These are phyloP conservation scores for Somion occarium DNA, from an alignment of 1,284 basidiomycete species.

Conservation along the genomic window DNA sequence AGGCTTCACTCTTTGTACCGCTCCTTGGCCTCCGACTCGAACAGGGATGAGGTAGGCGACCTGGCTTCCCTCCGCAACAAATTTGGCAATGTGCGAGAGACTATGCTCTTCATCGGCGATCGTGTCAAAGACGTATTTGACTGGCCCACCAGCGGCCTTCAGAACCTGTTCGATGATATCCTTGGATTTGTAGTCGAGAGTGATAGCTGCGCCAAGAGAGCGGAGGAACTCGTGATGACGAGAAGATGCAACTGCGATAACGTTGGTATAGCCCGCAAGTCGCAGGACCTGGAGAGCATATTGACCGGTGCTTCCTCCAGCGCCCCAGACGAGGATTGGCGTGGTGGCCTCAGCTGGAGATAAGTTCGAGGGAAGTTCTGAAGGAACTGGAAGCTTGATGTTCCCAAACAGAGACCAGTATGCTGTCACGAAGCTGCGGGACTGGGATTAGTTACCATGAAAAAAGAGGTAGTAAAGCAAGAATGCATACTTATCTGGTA, in stretches of 20 bases:
- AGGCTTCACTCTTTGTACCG: neutral
- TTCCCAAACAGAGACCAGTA: slow-evolving; percentile 42
- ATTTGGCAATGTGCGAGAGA: slow-evolving; percentile 30
- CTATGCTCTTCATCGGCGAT: slow-evolving; percentile 32
- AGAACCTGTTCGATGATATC: slow-evolving; percentile 36
- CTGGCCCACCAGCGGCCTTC: slow-evolving; percentile 33
- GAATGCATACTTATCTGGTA: slow-evolving; percentile 46
- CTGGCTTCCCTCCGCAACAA: slow-evolving; percentile 32
- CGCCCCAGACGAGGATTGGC: slow-evolving; percentile 52
- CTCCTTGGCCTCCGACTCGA: slow-evolving; percentile 30
- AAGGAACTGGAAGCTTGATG: slow-evolving; percentile 36
- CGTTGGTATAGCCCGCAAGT: slow-evolving; percentile 45
- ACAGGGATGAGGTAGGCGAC: slow-evolving; percentile 43
- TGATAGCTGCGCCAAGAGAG: slow-evolving; percentile 41
- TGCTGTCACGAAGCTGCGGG: slow-evolving; percentile 24
- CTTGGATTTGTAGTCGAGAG: slow-evolving; percentile 48
- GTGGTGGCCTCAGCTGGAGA: slow-evolving; percentile 29
- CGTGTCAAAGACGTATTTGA: slow-evolving; percentile 38
- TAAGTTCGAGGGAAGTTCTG: slow-evolving; percentile 30
- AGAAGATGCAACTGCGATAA: slow-evolving; percentile 46
- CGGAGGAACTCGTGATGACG: slow-evolving; percentile 43
- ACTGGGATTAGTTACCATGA: neutral
- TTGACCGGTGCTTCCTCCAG: slow-evolving; percentile 51
- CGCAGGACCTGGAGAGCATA: slow-evolving; percentile 50
- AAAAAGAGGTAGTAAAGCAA: neutral